phyloP scores from a whole-genome alignment of 129 eudicot species.

The Saussurea involucrata region DNA sequence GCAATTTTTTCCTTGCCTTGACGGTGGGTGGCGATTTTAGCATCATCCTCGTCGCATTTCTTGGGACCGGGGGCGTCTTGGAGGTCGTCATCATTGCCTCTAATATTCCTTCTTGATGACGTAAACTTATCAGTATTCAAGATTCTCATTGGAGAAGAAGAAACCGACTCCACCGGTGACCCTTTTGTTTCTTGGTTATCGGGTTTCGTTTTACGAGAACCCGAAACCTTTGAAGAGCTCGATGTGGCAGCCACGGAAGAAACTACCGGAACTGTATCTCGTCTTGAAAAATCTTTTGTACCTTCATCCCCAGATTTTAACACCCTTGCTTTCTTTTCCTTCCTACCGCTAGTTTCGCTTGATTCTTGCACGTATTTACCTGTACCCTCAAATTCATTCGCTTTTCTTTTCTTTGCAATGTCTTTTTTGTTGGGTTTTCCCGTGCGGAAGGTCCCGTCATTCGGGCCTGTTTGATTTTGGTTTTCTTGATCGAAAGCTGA shows the following conservation, averaged over 20 bases:
- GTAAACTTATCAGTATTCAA: slow-evolving; percentile 35
- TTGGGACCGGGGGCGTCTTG: background rate
- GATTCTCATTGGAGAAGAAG: slow-evolving; percentile 81
- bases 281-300: slow-evolving; percentile 37
- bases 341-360: slow-evolving; percentile 39
- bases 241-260: slow-evolving; percentile 67
- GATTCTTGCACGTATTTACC: slow-evolving; percentile 36
- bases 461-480: background rate
- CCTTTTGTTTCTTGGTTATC: slow-evolving; percentile 52
- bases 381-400: slow-evolving; percentile 28
- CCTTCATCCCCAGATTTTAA: slow-evolving; percentile 60
- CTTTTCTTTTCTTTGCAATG: slow-evolving; percentile 52
- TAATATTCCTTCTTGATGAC: slow-evolving; percentile 19
- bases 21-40: slow-evolving; percentile 2
- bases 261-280: slow-evolving; percentile 33
- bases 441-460: slow-evolving; percentile 22
- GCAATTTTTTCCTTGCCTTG: slow-evolving; percentile 14
- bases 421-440: slow-evolving; percentile 38
- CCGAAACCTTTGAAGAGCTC: slow-evolving; percentile 96
- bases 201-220: slow-evolving; percentile 64
- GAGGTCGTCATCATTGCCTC: slow-evolving; percentile 21
- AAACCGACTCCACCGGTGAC: slow-evolving; percentile 93
- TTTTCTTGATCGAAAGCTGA: background rate
- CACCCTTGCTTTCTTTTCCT: slow-evolving; percentile 64
- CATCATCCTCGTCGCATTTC: background rate